Base-by-base conservation (phyloP, 2,329 filamentous ascomycete species). In the Calonectria pauciramosa region DNA sequence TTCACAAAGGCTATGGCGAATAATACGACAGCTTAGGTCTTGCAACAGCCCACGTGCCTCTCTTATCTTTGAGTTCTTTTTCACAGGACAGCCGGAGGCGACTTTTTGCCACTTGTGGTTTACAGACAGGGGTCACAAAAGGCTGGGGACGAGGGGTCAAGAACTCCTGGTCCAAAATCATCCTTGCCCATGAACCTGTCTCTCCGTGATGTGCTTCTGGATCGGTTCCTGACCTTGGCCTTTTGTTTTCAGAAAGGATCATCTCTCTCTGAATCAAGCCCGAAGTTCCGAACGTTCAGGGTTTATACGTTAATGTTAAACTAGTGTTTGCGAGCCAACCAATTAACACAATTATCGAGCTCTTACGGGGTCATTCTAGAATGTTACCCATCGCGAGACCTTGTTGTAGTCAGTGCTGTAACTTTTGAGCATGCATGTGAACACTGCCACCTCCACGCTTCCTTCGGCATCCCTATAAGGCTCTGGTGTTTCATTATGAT, bases 391-490 rank as follows among this genome's bases (percentile, higher is more conserved):
- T 63, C 10, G 23, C 32, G 36, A 63, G 56, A 63, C 56, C 56
- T 63, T 63, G 56, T 13, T 38, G 23, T 28, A 16, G 56, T 63
- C 56, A 63, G 56, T 63, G 56, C 52, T 63, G 56, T 63, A 63
- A 20, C 56, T 63, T 63, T 41, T 63, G n/a, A 20, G 34, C 52
- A 30, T 63, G 36, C 56, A 63, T 63, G 56, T 36, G 36, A 63
- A 63, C 56, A 63, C 34, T 63, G 56, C 56, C 56, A 63, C 56
- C 34, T 63, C 56, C 56, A 41, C 56, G 56, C n/a, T 63, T 63
- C 56, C n/a, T 63, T 63, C 56, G 56, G 56, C n/a, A 63, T 41
- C 56, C 56, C 56, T 63, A 63, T 63, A 63, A 63, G 56, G 56
- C 56, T 63, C 56, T 36, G 56, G 13, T 41, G 56, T 63, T 63